A percentile compares a stretch with the other conserved stretches of the same genome.
Conservation (phyloP, 2,329 filamentous ascomycete species). For the Colletotrichum tamarilloi region DNA sequence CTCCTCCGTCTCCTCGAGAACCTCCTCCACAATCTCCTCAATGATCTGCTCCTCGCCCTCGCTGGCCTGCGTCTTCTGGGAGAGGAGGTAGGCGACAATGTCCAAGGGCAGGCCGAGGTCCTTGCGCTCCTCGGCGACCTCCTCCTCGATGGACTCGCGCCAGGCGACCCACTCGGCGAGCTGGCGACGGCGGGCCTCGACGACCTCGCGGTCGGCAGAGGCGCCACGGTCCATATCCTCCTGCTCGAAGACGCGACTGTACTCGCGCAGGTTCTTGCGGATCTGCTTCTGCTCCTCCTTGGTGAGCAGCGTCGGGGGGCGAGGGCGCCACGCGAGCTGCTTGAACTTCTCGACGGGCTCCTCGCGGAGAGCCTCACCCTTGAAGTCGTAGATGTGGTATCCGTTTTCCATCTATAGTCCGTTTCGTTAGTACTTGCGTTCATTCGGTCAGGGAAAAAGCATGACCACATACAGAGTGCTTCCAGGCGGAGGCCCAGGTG, state of each 20-base stretch:
- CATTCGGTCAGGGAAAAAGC: neutral
- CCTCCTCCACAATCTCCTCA: conserved; percentile 90
- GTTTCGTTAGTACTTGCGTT: conserved; percentile 36
- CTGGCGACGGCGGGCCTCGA: conserved; percentile 84
- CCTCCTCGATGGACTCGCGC: conserved; percentile 78
- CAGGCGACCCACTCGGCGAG: conserved; percentile 92
- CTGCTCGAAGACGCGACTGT: conserved; percentile 94
- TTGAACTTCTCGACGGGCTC: conserved; percentile 97
- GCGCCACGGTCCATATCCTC: conserved; percentile 94
- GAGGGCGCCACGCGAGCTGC: conserved; percentile 94
- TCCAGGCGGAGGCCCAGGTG: conserved; percentile 94
- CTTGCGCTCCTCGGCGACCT: conserved; percentile 78
- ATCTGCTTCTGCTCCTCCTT: conserved; percentile 98
- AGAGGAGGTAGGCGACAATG: conserved; percentile 70
- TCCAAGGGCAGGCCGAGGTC: conserved; percentile 74
- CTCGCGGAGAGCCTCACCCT: conserved; percentile 87
- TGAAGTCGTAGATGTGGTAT: conserved; percentile 98
- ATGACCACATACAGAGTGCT: conserved; percentile 82
- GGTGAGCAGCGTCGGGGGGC: conserved; percentile 87
- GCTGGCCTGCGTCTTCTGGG: conserved; percentile 63
- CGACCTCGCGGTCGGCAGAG: conserved; percentile 91
- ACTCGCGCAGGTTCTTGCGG: conserved; percentile 98
- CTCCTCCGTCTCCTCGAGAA: conserved; percentile 87
- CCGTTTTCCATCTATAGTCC: conserved; percentile 93
- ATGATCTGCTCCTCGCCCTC: conserved; percentile 81